These are phyloP conservation scores for Hyphopichia buzzinii DNA, from an alignment of 1,139 yeast species.

Conservation along the genomic window DNA sequence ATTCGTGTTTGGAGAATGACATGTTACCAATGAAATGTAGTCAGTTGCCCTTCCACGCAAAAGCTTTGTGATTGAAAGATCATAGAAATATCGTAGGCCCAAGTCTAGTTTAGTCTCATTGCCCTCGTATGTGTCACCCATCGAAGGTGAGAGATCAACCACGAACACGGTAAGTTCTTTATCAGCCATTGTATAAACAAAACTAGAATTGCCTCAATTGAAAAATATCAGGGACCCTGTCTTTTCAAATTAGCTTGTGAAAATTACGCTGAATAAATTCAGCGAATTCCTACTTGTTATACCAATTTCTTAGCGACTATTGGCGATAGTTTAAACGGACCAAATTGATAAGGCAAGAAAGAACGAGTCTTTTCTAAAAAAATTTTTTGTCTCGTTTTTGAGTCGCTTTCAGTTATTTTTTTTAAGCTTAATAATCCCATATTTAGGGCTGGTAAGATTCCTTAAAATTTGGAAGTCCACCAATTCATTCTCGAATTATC, in stretches of 20 bases:
- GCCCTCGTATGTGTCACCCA: constrained; percentile 30
- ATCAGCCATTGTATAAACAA: constrained; percentile 23
- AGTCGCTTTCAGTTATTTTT: neutral
- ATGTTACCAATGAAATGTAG: constrained; percentile 44
- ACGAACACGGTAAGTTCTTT: constrained; percentile 54
- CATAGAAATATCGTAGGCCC: constrained; percentile 40
- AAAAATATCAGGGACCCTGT: no score
- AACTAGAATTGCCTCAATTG: no score
- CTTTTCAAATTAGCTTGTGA: no score
- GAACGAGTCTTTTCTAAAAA: neutral
- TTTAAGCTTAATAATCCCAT: no score
- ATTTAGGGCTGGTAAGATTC: no score
- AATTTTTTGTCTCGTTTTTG: neutral
- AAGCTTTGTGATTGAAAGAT: constrained; percentile 41
- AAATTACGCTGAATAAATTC: no score
- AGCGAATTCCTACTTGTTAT: no score
- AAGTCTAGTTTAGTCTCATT: constrained; percentile 30
- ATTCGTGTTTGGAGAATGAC: constrained; percentile 29
- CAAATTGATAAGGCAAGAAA: neutral
- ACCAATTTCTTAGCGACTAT: constrained; percentile 46
- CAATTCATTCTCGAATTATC: no score
- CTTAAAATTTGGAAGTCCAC: no score
- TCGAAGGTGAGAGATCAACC: constrained; percentile 48
- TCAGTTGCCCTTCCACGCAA: constrained; percentile 58
- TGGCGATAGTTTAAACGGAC: neutral